A percentile compares a stretch with the other conserved stretches of the same genome.
Conservation (phyloP, 2,329 filamentous ascomycete species). For the Ceratocystis lukuohia region DNA sequence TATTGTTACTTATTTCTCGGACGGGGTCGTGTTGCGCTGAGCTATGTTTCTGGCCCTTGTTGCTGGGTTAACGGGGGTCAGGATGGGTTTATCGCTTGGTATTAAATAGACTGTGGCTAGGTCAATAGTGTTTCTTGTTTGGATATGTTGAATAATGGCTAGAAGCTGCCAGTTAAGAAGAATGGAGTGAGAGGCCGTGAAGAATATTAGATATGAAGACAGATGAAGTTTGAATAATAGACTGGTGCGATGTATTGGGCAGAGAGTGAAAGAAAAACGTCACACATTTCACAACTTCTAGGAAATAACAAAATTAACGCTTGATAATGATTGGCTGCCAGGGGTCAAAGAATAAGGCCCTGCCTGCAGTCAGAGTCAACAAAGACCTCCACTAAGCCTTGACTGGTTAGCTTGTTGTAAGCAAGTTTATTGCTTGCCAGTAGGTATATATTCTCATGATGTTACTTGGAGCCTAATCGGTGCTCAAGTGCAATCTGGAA, state of each 20-base stretch:
- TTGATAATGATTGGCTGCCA: neutral
- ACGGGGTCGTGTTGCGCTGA: neutral
- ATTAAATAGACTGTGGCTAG: neutral
- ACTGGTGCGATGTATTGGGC: neutral
- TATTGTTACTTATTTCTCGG: neutral
- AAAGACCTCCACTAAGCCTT: no score
- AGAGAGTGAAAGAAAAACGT: neutral
- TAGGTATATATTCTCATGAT: no score
- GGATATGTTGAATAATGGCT: neutral
- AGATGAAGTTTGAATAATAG: neutral
- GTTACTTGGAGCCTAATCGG: no score
- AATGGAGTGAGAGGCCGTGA: neutral
- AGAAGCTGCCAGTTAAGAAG: neutral
- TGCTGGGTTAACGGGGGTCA: slow-evolving; percentile 7
- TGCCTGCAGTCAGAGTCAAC: no score
- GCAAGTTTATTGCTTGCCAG: no score
- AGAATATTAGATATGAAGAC: neutral
- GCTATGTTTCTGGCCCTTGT: neutral
- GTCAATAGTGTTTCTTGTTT: neutral
- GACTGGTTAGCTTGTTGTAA: no score
- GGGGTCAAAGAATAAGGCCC: neutral
- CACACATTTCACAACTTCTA: neutral
- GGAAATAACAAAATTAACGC: neutral
- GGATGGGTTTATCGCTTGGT: neutral
- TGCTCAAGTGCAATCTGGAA: no score